Base-by-base conservation (phyloP, 2,329 filamentous ascomycete species). In the Talaromyces sp. region DNA sequence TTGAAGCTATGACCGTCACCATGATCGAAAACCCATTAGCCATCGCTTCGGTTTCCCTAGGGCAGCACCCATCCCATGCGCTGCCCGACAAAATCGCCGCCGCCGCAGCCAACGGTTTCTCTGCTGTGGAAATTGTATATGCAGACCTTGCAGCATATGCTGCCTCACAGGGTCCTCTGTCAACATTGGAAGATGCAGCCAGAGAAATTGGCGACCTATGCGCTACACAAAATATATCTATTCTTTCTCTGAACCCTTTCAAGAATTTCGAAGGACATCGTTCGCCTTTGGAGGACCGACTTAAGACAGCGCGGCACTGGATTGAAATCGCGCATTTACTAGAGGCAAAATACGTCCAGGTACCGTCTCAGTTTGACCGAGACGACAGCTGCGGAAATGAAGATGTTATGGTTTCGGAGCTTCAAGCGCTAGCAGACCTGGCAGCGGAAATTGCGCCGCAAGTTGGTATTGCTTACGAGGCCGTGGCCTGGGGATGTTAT, bases 201-300 rank as follows among this genome's bases (percentile, higher is more conserved):
- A n/a, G 28, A 16, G 42, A 34, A 18, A 60, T 60, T 2, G 27
- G 36, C 0, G 4, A 16, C 16, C 27, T 60, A 10, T 60, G 51
- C 30, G 7, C 12, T 30, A 34, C 52, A 1, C 12, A 61, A n/a
- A 47, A 33, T 10, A n/a, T 61, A 14, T 5, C 23, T 16, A 28
- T 61, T 3, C 30, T 61, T 18, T 61, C 60, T 14, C 16, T 61
- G 3, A 57, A 57, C 12, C 60, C 60, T 16, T 54, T 61, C 60
- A 71, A 75, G 60, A 75, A 76, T 61, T 76, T 72, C 59, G 74
- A 78, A 63, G 75, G 74, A 34, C 60, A 70, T 16, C 60, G 57
- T 28, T 64, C 68, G 0, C 67, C 71, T 0, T 62, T 77, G 1
- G 6, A 60, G 1, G 65, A 70, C 1, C 65, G 75, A 58, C 67